Percentiles rank a stretch among this genome's conserved stretches.
Conservation (phyloP, 257 asterid species). For the Salvia hispanica region DNA sequence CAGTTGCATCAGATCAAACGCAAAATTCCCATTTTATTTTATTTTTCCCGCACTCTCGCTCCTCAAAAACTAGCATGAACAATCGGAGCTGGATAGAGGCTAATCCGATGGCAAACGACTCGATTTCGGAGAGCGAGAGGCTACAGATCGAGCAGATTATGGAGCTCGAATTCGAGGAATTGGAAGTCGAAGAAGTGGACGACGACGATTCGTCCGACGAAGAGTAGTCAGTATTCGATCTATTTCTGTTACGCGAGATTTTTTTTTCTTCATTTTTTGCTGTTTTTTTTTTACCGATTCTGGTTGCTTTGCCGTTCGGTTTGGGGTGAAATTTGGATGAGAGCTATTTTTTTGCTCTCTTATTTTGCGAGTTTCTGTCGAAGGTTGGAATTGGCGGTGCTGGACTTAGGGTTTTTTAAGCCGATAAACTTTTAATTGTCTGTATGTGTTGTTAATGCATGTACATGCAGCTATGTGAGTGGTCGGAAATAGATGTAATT, state of each 20-base stretch:
- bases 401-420: conserved; percentile 37
- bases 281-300: neutral
- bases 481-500: conserved; percentile 20
- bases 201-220: conserved; percentile 53
- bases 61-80: conserved; percentile 20
- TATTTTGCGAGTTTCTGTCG: neutral
- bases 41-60: conserved; percentile 31
- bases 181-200: conserved; percentile 79
- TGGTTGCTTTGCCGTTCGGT: neutral
- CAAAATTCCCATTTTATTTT: neutral
- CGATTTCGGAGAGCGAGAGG: conserved; percentile 65
- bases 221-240: conserved; percentile 40
- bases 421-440: conserved; percentile 9
- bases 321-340: conserved; percentile 14
- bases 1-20: conserved; percentile 1
- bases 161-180: conserved; percentile 71
- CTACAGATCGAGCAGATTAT: conserved; percentile 70
- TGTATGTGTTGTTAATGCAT: conserved; percentile 20
- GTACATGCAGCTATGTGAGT: conserved; percentile 28
- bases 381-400: neutral
- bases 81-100: conserved; percentile 8
- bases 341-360: conserved; percentile 5
- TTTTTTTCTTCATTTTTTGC: neutral
- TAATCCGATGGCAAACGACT: conserved; percentile 46
- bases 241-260: neutral